Evolutionary conservation across 768 basidiomycete genomes (phyloP).

Genomic region (Mycena crocata): DNA sequence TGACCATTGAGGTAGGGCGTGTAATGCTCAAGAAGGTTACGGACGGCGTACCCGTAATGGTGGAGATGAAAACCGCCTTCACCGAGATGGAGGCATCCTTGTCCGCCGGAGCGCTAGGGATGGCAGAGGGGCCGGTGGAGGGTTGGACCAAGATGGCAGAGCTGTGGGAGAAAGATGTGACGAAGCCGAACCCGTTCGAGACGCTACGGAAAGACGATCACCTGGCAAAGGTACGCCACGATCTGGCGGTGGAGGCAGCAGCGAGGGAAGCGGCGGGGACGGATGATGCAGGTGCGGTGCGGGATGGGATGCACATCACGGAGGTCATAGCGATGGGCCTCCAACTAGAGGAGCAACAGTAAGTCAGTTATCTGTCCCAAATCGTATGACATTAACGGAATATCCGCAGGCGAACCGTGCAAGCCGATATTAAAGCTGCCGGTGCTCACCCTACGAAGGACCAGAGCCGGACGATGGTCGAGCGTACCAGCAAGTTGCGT

Average conservation of each 20-base stretch:
- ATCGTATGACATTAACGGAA: background rate
- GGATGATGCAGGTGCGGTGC: too few relatives aligned
- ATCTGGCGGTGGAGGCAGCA: background rate
- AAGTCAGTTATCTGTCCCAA: too few relatives aligned
- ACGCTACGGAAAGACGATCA: background rate
- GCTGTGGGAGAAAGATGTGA: background rate
- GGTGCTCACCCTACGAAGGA: too few relatives aligned
- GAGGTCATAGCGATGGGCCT: conserved; percentile 9
- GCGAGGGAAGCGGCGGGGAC: too few relatives aligned
- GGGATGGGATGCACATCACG: background rate
- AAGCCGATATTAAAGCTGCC: too few relatives aligned
- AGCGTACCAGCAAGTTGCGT: too few relatives aligned
- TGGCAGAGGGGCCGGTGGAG: too few relatives aligned
- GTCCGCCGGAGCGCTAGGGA: background rate
- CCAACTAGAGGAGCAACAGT: conserved; percentile 14
- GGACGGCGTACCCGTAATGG: conserved; percentile 10
- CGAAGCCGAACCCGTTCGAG: conserved; percentile 6
- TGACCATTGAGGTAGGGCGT: too few relatives aligned
- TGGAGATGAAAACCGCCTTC: background rate
- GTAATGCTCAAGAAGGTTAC: background rate
- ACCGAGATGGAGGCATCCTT: conserved; percentile 5
- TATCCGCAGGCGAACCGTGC: conserved; percentile 19
- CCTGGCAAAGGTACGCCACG: background rate
- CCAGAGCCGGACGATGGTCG: too few relatives aligned
- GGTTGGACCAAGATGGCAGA: conserved; percentile 4